phyloP scores from a whole-genome alignment of 176 grass and related monocot genomes.

The Luzula sylvatica region DNA sequence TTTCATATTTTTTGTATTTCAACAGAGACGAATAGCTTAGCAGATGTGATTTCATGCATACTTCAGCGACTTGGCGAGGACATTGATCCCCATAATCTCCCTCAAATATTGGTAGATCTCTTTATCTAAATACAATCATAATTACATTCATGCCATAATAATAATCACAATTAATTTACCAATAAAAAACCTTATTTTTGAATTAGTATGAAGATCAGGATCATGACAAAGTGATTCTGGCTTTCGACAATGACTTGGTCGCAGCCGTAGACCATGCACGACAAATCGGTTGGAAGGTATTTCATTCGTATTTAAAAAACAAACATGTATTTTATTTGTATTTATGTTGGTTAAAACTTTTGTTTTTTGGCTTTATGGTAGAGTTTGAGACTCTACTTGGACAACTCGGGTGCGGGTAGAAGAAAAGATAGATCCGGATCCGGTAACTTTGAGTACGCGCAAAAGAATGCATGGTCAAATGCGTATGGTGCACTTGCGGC shows the following conservation, averaged over 20 bases:
- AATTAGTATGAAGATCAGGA: slow-evolving; percentile 87
- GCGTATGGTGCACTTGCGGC: slow-evolving; percentile 66
- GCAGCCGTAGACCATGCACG: slow-evolving; percentile 81
- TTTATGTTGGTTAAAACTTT: too few relatives aligned
- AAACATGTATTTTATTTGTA: too few relatives aligned
- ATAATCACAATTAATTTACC: not conserved
- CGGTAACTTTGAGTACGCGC: slow-evolving; percentile 49
- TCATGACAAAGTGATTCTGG: slow-evolving; percentile 86
- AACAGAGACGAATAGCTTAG: slow-evolving; percentile 64
- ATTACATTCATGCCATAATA: not conserved
- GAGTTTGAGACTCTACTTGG: slow-evolving; percentile 80
- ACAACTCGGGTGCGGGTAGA: slow-evolving; percentile 43
- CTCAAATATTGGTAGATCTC: slow-evolving; percentile 79
- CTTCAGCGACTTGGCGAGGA: slow-evolving; percentile 70
- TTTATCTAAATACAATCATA: not conserved
- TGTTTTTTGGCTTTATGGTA: slow-evolving; percentile 18
- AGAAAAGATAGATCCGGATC: slow-evolving; percentile 32
- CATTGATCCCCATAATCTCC: slow-evolving; percentile 75
- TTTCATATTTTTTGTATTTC: slow-evolving; percentile 8
- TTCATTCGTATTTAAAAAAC: too few relatives aligned
- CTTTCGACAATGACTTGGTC: slow-evolving; percentile 63
- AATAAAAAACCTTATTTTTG: slow-evolving; percentile 8
- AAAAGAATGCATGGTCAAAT: slow-evolving; percentile 77
- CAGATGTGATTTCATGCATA: slow-evolving; percentile 80
- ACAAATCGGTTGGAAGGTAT: slow-evolving; percentile 96